A percentile compares a stretch with the other conserved stretches of the same genome.
These are phyloP conservation scores for Talaromyces sp. DNA, from an alignment of 2,329 filamentous ascomycete species.

Conservation along the genomic window DNA sequence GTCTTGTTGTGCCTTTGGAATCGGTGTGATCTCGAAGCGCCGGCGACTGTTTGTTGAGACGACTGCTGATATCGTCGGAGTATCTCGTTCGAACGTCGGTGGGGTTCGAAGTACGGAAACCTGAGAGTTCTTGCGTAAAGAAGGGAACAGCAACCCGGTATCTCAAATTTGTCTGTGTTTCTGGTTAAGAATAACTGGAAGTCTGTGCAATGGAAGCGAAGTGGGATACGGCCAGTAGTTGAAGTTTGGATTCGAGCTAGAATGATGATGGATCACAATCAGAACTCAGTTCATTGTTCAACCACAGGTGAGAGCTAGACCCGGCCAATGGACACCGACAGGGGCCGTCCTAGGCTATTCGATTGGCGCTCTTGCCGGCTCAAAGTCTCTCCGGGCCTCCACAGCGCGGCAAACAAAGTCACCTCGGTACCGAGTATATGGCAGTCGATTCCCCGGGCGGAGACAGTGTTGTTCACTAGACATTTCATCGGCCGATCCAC, in stretches of 20 bases:
- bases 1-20: background rate
- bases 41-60: background rate
- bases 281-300: background rate
- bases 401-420: background rate
- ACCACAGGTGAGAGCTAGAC: no score
- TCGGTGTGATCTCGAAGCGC: background rate
- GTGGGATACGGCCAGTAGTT: background rate
- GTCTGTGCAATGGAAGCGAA: background rate
- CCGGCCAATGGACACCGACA: background rate
- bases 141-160: background rate
- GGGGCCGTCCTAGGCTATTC: background rate
- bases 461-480: background rate
- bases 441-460: background rate
- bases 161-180: no score
- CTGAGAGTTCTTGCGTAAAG: background rate
- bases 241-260: background rate
- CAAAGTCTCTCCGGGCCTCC: constrained; percentile 2
- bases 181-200: background rate
- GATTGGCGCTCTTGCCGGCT: background rate
- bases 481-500: background rate
- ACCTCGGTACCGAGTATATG: no score
- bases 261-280: background rate
- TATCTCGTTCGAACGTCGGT: background rate
- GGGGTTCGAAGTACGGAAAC: background rate
- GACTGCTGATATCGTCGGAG: background rate